These are phyloP conservation scores for Kodamaea lidongshanica DNA, from an alignment of 805 yeast species.

Conservation along the genomic window DNA sequence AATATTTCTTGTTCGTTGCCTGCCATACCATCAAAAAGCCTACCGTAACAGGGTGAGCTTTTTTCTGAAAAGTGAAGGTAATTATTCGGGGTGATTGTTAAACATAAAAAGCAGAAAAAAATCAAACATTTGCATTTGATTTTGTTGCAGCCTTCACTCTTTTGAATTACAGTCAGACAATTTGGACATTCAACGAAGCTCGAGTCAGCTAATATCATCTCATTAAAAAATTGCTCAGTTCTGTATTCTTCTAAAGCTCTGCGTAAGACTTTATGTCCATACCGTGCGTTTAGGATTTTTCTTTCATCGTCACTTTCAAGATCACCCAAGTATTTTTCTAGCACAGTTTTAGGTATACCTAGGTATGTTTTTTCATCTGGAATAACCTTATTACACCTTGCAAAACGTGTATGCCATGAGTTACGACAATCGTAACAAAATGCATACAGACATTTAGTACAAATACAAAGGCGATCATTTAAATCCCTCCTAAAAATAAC, in stretches of 20 bases:
- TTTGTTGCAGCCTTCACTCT: constrained; percentile 59
- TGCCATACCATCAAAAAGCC: constrained; percentile 47
- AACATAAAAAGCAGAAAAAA: constrained; percentile 53
- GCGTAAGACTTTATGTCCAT: constrained; percentile 39
- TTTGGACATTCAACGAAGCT: constrained; percentile 38
- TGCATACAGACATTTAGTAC: constrained; percentile 45
- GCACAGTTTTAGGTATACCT: constrained; percentile 26
- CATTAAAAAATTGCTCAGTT: constrained; percentile 43
- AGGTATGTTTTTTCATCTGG: constrained; percentile 14
- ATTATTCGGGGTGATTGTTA: constrained; percentile 38
- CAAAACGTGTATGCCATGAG: constrained; percentile 56
- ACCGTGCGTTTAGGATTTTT: constrained; percentile 30
- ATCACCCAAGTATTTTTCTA: constrained; percentile 31
- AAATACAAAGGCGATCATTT: constrained; percentile 42
- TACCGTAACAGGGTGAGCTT: constrained; percentile 40
- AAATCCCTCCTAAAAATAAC: constrained; percentile 44
- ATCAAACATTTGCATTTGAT: constrained; percentile 52
- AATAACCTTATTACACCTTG: constrained; percentile 33
- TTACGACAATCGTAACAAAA: constrained; percentile 53
- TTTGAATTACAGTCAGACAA: constrained; percentile 45
- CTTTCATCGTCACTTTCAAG: constrained; percentile 26
- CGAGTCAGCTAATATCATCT: constrained; percentile 36
- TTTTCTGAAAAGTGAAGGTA: constrained; percentile 47
- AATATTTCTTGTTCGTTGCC: no score
- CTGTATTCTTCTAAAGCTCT: constrained; percentile 39